Conservation (phyloP, 2,329 filamentous ascomycete genomes). For the Alternaria brassicicola region DNA sequence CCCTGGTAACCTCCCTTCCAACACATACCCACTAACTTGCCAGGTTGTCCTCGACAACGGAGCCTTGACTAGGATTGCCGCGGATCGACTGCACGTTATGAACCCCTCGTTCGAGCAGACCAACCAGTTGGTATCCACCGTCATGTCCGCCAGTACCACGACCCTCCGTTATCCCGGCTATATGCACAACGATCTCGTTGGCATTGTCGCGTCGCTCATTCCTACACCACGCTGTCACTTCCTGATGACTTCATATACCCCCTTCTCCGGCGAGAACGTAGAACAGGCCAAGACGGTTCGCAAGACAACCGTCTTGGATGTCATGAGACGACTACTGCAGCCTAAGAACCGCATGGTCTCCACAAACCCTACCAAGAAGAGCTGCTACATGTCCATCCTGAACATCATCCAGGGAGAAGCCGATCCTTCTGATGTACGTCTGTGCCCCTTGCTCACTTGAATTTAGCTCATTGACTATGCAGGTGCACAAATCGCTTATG, state of each 20-base stretch:
- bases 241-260: slow-evolving; percentile 97
- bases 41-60: slow-evolving; percentile 91
- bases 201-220: slow-evolving; percentile 93
- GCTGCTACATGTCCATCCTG: slow-evolving; percentile 97
- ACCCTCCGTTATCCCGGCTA: slow-evolving; percentile 97
- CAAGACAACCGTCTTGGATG: slow-evolving; percentile 96
- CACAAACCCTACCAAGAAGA: slow-evolving; percentile 92
- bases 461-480: slow-evolving; percentile 11
- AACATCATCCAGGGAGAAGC: slow-evolving; percentile 99
- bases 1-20: neutral
- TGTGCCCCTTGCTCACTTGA: neutral
- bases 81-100: slow-evolving; percentile 91
- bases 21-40: slow-evolving; percentile 25
- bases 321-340: slow-evolving; percentile 93
- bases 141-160: slow-evolving; percentile 98
- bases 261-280: slow-evolving; percentile 94
- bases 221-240: slow-evolving; percentile 97
- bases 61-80: slow-evolving; percentile 89
- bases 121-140: slow-evolving; percentile 91
- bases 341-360: slow-evolving; percentile 99
- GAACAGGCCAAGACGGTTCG: slow-evolving; percentile 97
- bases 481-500: slow-evolving; percentile 93
- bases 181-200: slow-evolving; percentile 99
- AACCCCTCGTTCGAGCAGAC: slow-evolving; percentile 97
- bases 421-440: slow-evolving; percentile 82